These are phyloP conservation scores for Candida glucosophila DNA, from an alignment of 1,139 yeast genomes.

Conservation along the genomic window DNA sequence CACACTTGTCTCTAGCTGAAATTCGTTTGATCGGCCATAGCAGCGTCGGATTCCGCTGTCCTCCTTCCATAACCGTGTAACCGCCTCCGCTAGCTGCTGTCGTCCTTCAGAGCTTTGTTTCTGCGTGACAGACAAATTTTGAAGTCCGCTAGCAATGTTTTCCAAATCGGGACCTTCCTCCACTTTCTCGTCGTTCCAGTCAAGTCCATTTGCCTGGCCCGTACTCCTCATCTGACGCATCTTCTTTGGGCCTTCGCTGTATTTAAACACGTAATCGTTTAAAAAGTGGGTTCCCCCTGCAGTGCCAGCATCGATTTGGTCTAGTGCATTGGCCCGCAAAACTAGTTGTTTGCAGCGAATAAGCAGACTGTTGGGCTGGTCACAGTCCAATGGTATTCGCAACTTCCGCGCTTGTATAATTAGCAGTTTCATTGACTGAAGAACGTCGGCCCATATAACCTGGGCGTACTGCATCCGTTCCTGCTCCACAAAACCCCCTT, in stretches of 20 bases:
- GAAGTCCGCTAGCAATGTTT: conserved; percentile 6
- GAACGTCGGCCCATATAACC: conserved; percentile 91
- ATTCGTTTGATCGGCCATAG: conserved; percentile 58
- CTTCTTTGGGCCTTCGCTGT: conserved; percentile 45
- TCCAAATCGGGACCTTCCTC: conserved; percentile 4
- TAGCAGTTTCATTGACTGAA: conserved; percentile 79
- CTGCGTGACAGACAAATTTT: conserved; percentile 3
- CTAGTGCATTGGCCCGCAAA: conserved; percentile 49
- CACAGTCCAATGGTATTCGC: conserved; percentile 55
- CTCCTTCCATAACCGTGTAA: conserved; percentile 52
- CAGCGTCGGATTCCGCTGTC: conserved; percentile 63
- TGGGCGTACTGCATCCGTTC: conserved; percentile 79
- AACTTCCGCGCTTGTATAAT: conserved; percentile 63
- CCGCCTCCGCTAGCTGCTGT: conserved; percentile 57
- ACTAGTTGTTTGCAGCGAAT: conserved; percentile 39
- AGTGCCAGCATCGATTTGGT: conserved; percentile 53
- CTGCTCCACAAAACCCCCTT: conserved; percentile 72
- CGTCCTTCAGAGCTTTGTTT: conserved; percentile 7
- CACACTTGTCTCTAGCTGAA: conserved; percentile 78
- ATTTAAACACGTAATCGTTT: conserved; percentile 56
- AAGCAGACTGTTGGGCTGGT: conserved; percentile 39
- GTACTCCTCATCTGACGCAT: conserved; percentile 47
- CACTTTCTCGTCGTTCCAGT: conserved; percentile 22
- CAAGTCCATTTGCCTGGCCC: conserved; percentile 41
- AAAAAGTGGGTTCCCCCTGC: conserved; percentile 63